Percentiles rank a stretch among this genome's conserved stretches.
Conservation (phyloP, 2,329 filamentous ascomycete species). For the Cladosporium sp. region DNA sequence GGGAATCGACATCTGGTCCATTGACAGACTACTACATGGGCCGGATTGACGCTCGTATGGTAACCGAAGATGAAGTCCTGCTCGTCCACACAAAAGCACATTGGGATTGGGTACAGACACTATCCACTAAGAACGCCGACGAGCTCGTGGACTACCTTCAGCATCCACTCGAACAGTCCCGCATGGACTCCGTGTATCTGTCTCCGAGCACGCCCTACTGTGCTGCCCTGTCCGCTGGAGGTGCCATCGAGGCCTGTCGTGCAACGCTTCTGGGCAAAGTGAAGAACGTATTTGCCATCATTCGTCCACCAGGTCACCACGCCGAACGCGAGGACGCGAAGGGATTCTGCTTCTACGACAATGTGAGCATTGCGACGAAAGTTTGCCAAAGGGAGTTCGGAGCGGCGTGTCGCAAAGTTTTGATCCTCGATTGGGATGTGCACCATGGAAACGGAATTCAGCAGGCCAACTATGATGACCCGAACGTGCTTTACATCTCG, state of each 20-base stretch:
- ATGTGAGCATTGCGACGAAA: constrained; percentile 88
- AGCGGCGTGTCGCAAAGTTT: constrained; percentile 77
- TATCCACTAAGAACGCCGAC: constrained; percentile 43
- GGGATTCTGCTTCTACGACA: constrained; percentile 98
- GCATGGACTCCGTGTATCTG: constrained; percentile 47
- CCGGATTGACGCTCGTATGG: constrained; percentile 75
- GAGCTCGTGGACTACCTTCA: constrained; percentile 51
- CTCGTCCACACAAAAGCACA: constrained; percentile 77
- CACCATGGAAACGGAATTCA: constrained; percentile 89
- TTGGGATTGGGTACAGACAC: constrained; percentile 71
- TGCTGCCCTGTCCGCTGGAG: constrained; percentile 80
- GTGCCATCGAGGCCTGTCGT: constrained; percentile 92
- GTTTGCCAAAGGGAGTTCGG: constrained; percentile 82
- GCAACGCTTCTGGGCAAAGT: constrained; percentile 80
- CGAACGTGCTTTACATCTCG: constrained; percentile 94
- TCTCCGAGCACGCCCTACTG: constrained; percentile 55
- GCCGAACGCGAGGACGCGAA: constrained; percentile 83
- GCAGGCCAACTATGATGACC: constrained; percentile 92
- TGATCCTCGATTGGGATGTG: constrained; percentile 89
- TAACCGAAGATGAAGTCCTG: constrained; percentile 76
- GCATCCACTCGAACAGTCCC: constrained; percentile 61
- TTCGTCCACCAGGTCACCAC: constrained; percentile 92
- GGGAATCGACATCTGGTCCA: constrained; percentile 41
- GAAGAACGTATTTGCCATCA: constrained; percentile 94
- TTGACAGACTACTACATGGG: constrained; percentile 57